These are phyloP conservation scores for Coemansia interrupta DNA, from an alignment of 192 early-diverging fungal species.

Conservation along the genomic window DNA sequence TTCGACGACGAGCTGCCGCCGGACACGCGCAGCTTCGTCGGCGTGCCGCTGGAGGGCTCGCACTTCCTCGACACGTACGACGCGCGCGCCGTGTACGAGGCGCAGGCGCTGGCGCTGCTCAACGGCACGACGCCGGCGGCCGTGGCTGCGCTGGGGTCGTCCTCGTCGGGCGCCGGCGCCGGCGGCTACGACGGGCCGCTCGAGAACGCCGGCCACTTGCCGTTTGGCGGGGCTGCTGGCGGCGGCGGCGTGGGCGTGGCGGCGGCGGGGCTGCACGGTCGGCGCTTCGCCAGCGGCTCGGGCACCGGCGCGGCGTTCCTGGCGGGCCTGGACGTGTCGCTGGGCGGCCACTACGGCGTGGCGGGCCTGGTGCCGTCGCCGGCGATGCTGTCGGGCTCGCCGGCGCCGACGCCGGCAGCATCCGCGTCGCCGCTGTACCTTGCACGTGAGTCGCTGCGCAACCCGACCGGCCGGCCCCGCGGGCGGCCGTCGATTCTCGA, in stretches of 20 bases:
- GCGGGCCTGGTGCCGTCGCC: not conserved
- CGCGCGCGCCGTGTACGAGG: slow-evolving; percentile 35
- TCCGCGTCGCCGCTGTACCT: slow-evolving; percentile 20
- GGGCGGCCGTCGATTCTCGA: slow-evolving; percentile 50
- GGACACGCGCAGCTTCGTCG: slow-evolving; percentile 42
- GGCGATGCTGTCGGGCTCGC: not conserved
- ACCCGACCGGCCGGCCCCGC: slow-evolving; percentile 45
- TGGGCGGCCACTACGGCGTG: slow-evolving; percentile 4
- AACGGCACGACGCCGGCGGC: slow-evolving; percentile 2
- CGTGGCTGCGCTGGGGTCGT: not conserved
- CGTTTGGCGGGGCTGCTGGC: not conserved
- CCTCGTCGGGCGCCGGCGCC: not conserved
- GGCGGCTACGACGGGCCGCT: too few relatives aligned
- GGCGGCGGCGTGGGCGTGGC: not conserved
- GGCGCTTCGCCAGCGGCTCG: slow-evolving; percentile 7
- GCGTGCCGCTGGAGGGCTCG: slow-evolving; percentile 41
- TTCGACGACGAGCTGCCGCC: slow-evolving; percentile 49
- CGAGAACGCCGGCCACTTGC: not conserved
- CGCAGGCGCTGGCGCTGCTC: slow-evolving; percentile 10
- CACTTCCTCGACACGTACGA: slow-evolving; percentile 49
- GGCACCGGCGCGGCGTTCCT: not conserved
- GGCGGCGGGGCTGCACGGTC: slow-evolving; percentile 16
- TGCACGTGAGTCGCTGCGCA: slow-evolving; percentile 40
- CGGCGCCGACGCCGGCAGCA: slow-evolving; percentile 7
- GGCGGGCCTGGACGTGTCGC: not conserved